Base-by-base conservation (phyloP, 2,329 filamentous ascomycete genomes). In the Fusarium liriodendri region DNA sequence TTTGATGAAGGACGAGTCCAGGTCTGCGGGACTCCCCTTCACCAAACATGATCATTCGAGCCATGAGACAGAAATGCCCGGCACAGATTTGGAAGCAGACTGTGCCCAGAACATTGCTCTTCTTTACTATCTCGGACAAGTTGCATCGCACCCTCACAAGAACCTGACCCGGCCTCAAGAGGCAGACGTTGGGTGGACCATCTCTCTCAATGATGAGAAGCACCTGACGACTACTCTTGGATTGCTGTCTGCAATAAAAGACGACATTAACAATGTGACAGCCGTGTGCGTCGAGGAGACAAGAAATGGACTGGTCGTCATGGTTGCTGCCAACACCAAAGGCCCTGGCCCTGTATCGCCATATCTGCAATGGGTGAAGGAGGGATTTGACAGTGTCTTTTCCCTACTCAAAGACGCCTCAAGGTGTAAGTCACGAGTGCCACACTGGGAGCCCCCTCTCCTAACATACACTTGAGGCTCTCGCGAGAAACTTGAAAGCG, bases 311-410 rank as follows among this genome's bases (percentile, higher is more conserved):
- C 22, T 79, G 3, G 9, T 25, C 10, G 45, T 77, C n/a, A 62
- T 78, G 50, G 62, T 78, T 22, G 74, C 77, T 6, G 71, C 60
- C 38, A 78, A 78, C 55, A 68, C 72, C 6, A 64, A 42, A 32
- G 38, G 22, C 20, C 11, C 9, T 18, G 20, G 8, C n/a, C 20
- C 22, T 8, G 42, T 54, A 11, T 67, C 75, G 4, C 18, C 25
- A 2, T 74, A 76, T 66, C 55, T 76, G 20, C n/a, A 50, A 14
- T 38, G 47, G 6, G 69, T 75, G 7, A 74, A 69, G 50, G 27
- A 18, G 38, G 74, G 73, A 4, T 71, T 77, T 14, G 71, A 74
- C 35, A n/a, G 20, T 0, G 45, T 77, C 64, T 76, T 74, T 47
- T 27, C 16, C 8, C 47, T 64, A n/a, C 54, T 77, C 8, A 58